A percentile compares a stretch with the other conserved stretches of the same genome.
These are phyloP conservation scores for Allium sativum DNA, from an alignment of 106 monocot species.

Conservation along the genomic window DNA sequence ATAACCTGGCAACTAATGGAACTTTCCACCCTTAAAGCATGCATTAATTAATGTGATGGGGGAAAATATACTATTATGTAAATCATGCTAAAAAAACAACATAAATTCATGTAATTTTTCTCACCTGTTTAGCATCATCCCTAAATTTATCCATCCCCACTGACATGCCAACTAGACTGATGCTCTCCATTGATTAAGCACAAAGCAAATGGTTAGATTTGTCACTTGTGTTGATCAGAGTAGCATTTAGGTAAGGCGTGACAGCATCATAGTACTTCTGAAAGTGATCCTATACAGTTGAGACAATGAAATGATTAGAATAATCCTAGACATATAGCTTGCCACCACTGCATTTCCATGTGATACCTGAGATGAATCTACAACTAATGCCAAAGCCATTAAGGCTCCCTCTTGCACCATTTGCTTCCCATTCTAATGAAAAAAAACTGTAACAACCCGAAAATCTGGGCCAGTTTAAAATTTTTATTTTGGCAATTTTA, in stretches of 20 bases:
- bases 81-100: too few relatives aligned
- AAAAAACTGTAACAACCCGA: too few relatives aligned
- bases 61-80: too few relatives aligned
- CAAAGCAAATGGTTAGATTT: slow-evolving; percentile 91
- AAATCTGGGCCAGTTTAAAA: too few relatives aligned
- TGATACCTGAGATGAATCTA: slow-evolving; percentile 61
- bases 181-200: slow-evolving; percentile 97
- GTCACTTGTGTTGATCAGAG: slow-evolving; percentile 90
- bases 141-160: slow-evolving; percentile 94
- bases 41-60: too few relatives aligned
- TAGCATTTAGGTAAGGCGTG: slow-evolving; percentile 87
- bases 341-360: too few relatives aligned
- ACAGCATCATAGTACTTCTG: slow-evolving; percentile 94
- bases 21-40: too few relatives aligned
- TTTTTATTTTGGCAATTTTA: too few relatives aligned
- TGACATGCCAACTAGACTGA: slow-evolving; percentile 95
- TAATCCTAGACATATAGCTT: too few relatives aligned
- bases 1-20: too few relatives aligned
- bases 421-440: slow-evolving; percentile 42
- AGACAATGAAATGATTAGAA: too few relatives aligned
- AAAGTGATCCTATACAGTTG: slow-evolving; percentile 85
- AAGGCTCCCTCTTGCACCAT: slow-evolving; percentile 61
- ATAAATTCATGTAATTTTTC: too few relatives aligned
- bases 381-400: slow-evolving; percentile 60
- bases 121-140: slow-evolving; percentile 92